Evolutionary conservation across 139 green algal species (phyloP).

Genomic region (Chlorella sp.): DNA sequence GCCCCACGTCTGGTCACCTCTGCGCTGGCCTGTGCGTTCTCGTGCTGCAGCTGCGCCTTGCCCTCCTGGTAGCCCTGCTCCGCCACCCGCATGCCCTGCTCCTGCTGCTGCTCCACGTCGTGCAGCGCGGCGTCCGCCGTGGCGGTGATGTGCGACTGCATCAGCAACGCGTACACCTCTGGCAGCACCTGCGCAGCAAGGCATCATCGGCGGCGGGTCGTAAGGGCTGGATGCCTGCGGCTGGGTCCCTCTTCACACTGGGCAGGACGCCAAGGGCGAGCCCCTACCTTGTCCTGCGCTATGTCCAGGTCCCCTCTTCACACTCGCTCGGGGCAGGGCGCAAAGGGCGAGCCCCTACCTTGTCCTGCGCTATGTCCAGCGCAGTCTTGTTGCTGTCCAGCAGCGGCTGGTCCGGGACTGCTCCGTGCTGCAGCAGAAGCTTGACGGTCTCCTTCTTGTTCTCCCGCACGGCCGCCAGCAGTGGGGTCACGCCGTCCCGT

Average conservation of each 20-base stretch:
- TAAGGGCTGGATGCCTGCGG: neutral
- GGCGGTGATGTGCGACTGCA: neutral
- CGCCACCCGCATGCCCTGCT: neutral
- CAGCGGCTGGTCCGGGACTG: neutral
- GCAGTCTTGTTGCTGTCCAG: neutral
- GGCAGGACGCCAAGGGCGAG: neutral
- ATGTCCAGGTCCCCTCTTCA: too few species aligned
- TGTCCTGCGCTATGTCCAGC: constrained; percentile 6
- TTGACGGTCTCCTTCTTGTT: neutral
- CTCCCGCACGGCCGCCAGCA: constrained; percentile 3
- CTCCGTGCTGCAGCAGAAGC: constrained; percentile 6
- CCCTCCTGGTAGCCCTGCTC: neutral
- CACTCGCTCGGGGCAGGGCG: too few species aligned
- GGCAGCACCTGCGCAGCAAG: neutral
- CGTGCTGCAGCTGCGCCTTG: neutral
- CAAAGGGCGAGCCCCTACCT: neutral
- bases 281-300: constrained; percentile 5
- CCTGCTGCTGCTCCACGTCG: neutral
- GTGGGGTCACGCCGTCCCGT: constrained; percentile 2
- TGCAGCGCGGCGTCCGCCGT: neutral
- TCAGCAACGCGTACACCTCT: constrained; percentile 2
- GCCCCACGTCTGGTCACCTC: neutral
- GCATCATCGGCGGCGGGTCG: neutral
- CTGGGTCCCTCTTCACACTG: too few species aligned
- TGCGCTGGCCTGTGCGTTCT: neutral